Conservation (phyloP, 257 asterid species). For the Marsdenia floribunda region DNA sequence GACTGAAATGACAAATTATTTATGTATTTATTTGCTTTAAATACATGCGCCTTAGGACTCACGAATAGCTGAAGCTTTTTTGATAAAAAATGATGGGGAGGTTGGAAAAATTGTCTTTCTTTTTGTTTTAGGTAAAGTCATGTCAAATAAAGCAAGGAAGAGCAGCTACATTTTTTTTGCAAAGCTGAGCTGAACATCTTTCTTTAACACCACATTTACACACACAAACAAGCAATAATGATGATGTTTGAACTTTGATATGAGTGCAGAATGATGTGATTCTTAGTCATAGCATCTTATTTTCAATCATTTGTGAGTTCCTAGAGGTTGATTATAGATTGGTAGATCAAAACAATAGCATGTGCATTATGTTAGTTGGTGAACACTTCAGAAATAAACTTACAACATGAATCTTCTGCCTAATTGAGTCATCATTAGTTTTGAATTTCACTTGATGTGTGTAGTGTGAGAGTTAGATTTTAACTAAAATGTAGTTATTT, state of each 20-base stretch:
- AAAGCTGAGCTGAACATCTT: background rate
- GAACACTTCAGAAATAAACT: background rate
- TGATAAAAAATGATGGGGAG: background rate
- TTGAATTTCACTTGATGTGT: slow-evolving; percentile 1
- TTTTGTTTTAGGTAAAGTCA: background rate
- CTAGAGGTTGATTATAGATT: no score
- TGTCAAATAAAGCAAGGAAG: background rate
- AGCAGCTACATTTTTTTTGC: no score
- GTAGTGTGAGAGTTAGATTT: no score
- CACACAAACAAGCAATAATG: no score
- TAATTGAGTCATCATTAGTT: background rate
- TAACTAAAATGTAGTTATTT: no score
- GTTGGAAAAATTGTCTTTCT: background rate
- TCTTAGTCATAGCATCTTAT: no score
- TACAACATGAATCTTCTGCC: background rate
- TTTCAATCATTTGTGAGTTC: no score
- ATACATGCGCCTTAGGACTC: no score
- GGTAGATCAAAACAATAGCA: no score
- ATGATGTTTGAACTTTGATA: background rate
- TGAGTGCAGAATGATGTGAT: no score
- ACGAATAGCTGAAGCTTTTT: background rate
- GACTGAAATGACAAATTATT: no score
- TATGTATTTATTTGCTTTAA: background rate
- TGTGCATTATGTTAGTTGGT: background rate
- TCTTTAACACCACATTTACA: background rate